These are phyloP conservation scores for Aspergillus cavernicola DNA, from an alignment of 495 filamentous ascomycete species.

Conservation along the genomic window DNA sequence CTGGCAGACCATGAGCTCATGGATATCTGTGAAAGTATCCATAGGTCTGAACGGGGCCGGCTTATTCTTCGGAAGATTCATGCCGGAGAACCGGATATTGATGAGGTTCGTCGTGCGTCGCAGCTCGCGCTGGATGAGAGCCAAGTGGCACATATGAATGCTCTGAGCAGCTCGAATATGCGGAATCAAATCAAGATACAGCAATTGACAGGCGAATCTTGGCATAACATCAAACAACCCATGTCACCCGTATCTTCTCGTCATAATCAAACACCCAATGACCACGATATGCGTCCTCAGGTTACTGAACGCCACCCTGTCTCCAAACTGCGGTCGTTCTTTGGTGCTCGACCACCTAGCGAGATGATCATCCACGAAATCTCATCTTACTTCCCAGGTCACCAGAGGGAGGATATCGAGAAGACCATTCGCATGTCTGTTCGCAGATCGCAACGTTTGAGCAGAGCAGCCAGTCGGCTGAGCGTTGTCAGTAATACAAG, in stretches of 20 bases:
- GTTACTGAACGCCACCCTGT: slow-evolving; percentile 45
- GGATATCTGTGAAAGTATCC: slow-evolving; percentile 64
- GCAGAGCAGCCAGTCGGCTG: slow-evolving; percentile 83
- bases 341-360: slow-evolving; percentile 87
- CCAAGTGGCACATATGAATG: slow-evolving; percentile 63
- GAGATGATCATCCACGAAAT: slow-evolving; percentile 96
- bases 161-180: slow-evolving; percentile 57
- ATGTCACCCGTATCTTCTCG: slow-evolving; percentile 69
- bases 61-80: slow-evolving; percentile 88
- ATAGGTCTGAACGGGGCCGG: slow-evolving; percentile 72
- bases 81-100: slow-evolving; percentile 74
- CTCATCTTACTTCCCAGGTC: slow-evolving; percentile 94
- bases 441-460: slow-evolving; percentile 81
- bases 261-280: slow-evolving; percentile 55
- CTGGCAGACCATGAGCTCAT: slow-evolving; percentile 82
- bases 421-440: slow-evolving; percentile 88
- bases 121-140: slow-evolving; percentile 80
- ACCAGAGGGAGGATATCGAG: slow-evolving; percentile 87
- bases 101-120: slow-evolving; percentile 77
- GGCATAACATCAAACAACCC: slow-evolving; percentile 77
- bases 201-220: slow-evolving; percentile 78
- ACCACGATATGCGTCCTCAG: slow-evolving; percentile 38
- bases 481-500: slow-evolving; percentile 93
- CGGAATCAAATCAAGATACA: slow-evolving; percentile 74
- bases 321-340: slow-evolving; percentile 69